A percentile compares a stretch with the other conserved stretches of the same genome.
phyloP scores from a whole-genome alignment of 257 asterid genomes.

The Mitragyna speciosa region DNA sequence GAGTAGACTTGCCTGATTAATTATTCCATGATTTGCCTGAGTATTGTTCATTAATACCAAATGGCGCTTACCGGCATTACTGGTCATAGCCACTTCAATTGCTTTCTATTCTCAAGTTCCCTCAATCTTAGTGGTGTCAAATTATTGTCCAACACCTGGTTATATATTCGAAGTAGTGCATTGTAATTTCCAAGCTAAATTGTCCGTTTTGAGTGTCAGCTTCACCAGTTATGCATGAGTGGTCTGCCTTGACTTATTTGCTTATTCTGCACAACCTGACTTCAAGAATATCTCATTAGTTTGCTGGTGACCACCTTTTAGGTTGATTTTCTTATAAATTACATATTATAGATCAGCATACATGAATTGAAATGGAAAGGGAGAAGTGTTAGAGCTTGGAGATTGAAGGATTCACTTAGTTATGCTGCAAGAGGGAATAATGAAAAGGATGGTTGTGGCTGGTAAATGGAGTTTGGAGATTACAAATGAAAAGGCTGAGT shows the following conservation, averaged over 20 bases:
- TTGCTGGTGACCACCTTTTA: not conserved
- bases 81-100: too few relatives aligned
- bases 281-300: not conserved
- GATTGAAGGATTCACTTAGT: not conserved
- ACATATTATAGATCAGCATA: not conserved
- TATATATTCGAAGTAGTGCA: too few relatives aligned
- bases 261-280: not conserved
- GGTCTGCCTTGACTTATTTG: not conserved
- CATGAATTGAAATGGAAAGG: not conserved
- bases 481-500: too few relatives aligned
- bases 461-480: not conserved
- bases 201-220: not conserved
- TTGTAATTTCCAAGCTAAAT: not conserved
- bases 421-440: not conserved
- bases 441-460: not conserved
- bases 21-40: too few relatives aligned
- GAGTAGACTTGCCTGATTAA: too few relatives aligned
- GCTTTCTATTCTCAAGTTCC: too few relatives aligned
- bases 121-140: not conserved
- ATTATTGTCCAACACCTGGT: not conserved
- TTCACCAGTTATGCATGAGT: not conserved
- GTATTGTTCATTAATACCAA: too few relatives aligned
- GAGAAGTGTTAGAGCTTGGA: not conserved
- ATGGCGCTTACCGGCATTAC: too few relatives aligned
- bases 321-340: not conserved